Base-by-base conservation (phyloP, 257 asterid species). In the Penstemon davidsonii region DNA sequence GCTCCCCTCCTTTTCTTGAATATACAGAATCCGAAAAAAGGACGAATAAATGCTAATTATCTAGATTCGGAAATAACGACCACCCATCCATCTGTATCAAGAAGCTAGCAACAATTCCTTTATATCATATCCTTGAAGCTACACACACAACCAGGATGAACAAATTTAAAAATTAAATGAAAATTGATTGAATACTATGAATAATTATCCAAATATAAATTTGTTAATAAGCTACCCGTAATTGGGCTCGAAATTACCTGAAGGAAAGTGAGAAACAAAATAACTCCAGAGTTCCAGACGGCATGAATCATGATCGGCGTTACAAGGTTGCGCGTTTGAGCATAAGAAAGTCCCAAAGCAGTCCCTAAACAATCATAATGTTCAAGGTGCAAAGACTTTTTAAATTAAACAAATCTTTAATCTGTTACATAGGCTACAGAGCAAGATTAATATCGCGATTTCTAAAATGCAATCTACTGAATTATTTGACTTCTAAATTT, bases 91-190 rank as follows among this genome's bases (percentile, higher is more conserved):
- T 39, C 61, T 37, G 71, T 53, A 75, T 90, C 82, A 88, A 50
- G 78, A 73, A 19, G 82, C 86, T 78, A 90, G 89, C 68, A 93
- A 66, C 76, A 93, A 41, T 79, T 93, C 97, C 81, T 68, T 93
- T 87, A 90, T 90, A 77, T 90, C 88, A 69, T 90, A 88, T 25
- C 99, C 99, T 83, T 85, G 97, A 25, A 90, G 82, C 97, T 93
- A 65, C 78, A 73, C 15, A 72, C 18, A 75, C 45, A 59, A 61
- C n/a, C 33, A 15, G 7, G 50, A 55, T 11, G 3, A 7, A 57
- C 55, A 40, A 12, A 8, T 50, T 43, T 55, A 33, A 7, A 6
- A 7, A 6, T 3, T 19, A 50, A 1, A 66, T 9, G 12, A 58
- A 18, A 18, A 53, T 47, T 5, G 39, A 40, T 61, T 40, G 6